Evolutionary conservation across 768 basidiomycete genomes (phyloP), one percentile per base, ranked within the genome.

Genomic region (Suillus weaverae): DNA sequence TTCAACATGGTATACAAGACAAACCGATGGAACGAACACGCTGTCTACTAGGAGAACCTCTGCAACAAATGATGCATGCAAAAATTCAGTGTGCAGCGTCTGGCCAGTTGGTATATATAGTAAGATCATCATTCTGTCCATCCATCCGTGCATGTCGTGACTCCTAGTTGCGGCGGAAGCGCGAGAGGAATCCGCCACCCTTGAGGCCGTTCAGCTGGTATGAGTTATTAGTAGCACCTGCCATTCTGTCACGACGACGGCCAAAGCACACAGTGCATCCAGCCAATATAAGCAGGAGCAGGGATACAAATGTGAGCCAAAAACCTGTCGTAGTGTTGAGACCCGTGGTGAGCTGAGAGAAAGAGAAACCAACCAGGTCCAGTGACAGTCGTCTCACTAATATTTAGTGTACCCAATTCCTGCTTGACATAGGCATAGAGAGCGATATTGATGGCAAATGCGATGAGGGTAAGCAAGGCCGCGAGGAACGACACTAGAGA

Each of bases 401-500:
- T 75, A 50, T 76, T 69, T 13, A 92, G 79, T 62, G 85, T 80
- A 51, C 76, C 76, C 69, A 90, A 80, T 67, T 87, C 79, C 60
- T 88, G 80, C 71, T 84, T 86, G 60, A 88, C 81, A 64, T 81
- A 86, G 4, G 80, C 86, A 70, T 80, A 89, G 36, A 94, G 84
- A 16, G 90, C 89, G 65, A 93, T 88, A 73, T 94, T 91, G 73
- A 90, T 85, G 48, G 85, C 84, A 71, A 94, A 91, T 1, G 90
- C 87, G 66, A 92, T 85, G 62, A 92, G 77, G 3, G 90, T 85
- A 51, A 94, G 72, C 26, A 83, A 66, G 1, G 89, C 88, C 9
- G 89, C 90, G 62, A 92, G 79, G 83, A 91, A 90, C 14, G 91
- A 81, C 3, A 77, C 60, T 57, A 86, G 72, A 18, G 83, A 80